A percentile compares a stretch with the other conserved stretches of the same genome.
Evolutionary conservation across 345 rosid species (phyloP).

Genomic region (Pistacia vera): DNA sequence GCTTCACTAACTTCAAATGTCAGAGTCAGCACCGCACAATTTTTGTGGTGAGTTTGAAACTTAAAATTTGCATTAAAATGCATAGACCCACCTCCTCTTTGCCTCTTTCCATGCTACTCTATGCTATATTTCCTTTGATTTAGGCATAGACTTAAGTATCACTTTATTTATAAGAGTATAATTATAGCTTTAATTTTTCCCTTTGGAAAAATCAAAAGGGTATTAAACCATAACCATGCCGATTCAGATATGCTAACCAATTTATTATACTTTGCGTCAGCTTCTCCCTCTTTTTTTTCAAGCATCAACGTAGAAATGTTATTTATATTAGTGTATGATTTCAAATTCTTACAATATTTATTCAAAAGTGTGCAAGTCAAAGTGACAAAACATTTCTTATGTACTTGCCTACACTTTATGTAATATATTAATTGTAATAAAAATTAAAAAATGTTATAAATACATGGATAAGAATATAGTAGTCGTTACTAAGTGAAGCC

Average conservation of each 20-base stretch:
- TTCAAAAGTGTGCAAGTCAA: too few relatives aligned
- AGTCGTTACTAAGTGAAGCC: too few relatives aligned
- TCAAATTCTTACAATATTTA: neutral
- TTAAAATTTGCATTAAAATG: neutral
- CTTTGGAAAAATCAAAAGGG: neutral
- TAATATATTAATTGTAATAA: too few relatives aligned
- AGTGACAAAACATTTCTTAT: too few relatives aligned
- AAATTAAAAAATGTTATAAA: too few relatives aligned
- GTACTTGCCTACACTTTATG: too few relatives aligned
- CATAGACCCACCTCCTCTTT: slow-evolving; percentile 3
- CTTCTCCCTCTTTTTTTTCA: too few relatives aligned
- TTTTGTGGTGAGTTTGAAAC: neutral
- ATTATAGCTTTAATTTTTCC: neutral
- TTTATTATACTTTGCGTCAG: too few relatives aligned
- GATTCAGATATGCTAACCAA: neutral
- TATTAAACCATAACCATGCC: neutral
- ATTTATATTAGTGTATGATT: neutral
- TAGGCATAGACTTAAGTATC: neutral
- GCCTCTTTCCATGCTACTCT: slow-evolving; percentile 14
- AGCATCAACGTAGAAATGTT: too few relatives aligned
- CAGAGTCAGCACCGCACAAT: neutral
- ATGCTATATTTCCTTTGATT: slow-evolving; percentile 5
- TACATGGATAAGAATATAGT: too few relatives aligned
- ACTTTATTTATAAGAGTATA: neutral
- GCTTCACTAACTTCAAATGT: neutral